Base-by-base conservation (phyloP, 306 rosid species). In the Notholithocarpus densiflorus region DNA sequence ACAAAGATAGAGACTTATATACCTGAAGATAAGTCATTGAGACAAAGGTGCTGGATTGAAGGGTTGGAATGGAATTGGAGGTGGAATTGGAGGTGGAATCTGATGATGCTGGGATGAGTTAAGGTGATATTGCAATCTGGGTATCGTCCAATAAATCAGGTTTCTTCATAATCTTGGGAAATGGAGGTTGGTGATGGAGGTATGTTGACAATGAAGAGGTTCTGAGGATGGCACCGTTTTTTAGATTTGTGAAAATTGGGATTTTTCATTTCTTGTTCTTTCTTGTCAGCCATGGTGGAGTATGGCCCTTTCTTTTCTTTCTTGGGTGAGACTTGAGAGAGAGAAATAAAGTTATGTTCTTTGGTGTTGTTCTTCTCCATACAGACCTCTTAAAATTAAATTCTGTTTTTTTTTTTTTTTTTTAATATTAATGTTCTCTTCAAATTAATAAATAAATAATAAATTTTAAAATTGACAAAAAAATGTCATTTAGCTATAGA, bases 71-170 rank as follows among this genome's bases (percentile, higher is more conserved):
- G 81, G 83, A 94, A 87, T 71, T 86, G 84, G 84, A 94, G 92
- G 84, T 94, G 98, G 85, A 87, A 94, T n/a, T n/a, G n/a, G n/a
- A n/a, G n/a, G n/a, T n/a, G n/a, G n/a, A n/a, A n/a, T 79, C 98
- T 85, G 81, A 97, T 94, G 66, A 94, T 80, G 81, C 97, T 94
- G 48, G 98, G 98, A 74, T 94, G 97, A 2, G 91, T 88, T 23
- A 92, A 81, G 78, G 85, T 81, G 75, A 92, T 75, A 80, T 85
- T 79, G 88, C 97, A 92, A 34, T 85, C 84, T 0, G 92, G 97
- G 82, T 94, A 93, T 5, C 95, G 80, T 2, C 97, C 98, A 11
- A 91, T 81, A 27, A 86, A 43, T 70, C 89, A 45, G 59, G 71
- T 78, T 52, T 89, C 86, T 68, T 89, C 91, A 61, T 71, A 57